Evolutionary conservation across 805 yeast genomes (phyloP).

Genomic region (Torulaspora microellipsoides): DNA sequence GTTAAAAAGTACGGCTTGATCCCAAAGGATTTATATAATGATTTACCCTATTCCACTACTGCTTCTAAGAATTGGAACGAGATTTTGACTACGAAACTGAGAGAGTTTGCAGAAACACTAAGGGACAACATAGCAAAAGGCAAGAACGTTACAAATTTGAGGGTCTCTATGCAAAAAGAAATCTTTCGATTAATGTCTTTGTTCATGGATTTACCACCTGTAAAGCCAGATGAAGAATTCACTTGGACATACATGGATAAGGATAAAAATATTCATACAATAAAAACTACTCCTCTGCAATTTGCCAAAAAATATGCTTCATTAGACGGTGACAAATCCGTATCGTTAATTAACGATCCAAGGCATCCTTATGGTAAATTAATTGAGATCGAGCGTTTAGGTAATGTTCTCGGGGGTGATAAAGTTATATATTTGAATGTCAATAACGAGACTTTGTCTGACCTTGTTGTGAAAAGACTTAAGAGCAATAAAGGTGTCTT

Average conservation of each 20-base stretch:
- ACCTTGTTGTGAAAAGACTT: slow-evolving; percentile 62
- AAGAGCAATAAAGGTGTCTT: slow-evolving; percentile 74
- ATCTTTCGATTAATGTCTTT: slow-evolving; percentile 62
- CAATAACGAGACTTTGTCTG: slow-evolving; percentile 53
- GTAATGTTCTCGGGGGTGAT: slow-evolving; percentile 68
- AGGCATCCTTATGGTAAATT: slow-evolving; percentile 63
- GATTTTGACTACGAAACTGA: slow-evolving; percentile 60
- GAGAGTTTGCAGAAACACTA: slow-evolving; percentile 72
- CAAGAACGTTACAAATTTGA: slow-evolving; percentile 39
- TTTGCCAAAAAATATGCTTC: slow-evolving; percentile 55
- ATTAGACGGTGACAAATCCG: slow-evolving; percentile 47
- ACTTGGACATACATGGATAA: slow-evolving; percentile 74
- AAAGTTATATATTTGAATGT: slow-evolving; percentile 68
- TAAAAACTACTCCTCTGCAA: slow-evolving; percentile 58
- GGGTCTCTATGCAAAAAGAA: slow-evolving; percentile 51
- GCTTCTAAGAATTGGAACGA: slow-evolving; percentile 50
- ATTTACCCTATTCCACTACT: slow-evolving; percentile 54
- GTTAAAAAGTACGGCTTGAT: slow-evolving; percentile 78
- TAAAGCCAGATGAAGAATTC: slow-evolving; percentile 58
- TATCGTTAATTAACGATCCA: slow-evolving; percentile 78
- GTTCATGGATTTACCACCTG: slow-evolving; percentile 74
- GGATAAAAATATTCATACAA: slow-evolving; percentile 48
- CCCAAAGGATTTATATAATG: slow-evolving; percentile 71
- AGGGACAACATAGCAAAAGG: slow-evolving; percentile 43
- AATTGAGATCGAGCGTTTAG: slow-evolving; percentile 67